These are phyloP conservation scores for Calonectria hongkongensis DNA, from an alignment of 2,329 filamentous ascomycete genomes.

Conservation along the genomic window DNA sequence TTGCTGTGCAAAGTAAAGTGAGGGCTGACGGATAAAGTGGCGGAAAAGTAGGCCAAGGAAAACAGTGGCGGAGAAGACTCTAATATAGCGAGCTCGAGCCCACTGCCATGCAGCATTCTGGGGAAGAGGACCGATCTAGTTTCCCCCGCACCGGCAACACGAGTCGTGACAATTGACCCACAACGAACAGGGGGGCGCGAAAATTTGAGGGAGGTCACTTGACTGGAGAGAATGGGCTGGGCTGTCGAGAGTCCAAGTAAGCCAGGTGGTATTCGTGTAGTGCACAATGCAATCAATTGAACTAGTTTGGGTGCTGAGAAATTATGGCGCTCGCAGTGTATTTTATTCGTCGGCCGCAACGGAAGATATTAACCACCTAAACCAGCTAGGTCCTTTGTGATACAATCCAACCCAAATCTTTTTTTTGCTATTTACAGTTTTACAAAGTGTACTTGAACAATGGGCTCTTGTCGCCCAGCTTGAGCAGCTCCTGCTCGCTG, in stretches of 20 bases:
- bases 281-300: neutral
- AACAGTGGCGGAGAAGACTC: conserved; percentile 14
- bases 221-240: conserved; percentile 7
- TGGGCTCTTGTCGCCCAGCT: conserved; percentile 58
- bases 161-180: conserved; percentile 3
- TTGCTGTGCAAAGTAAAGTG: neutral
- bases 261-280: neutral
- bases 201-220: conserved; percentile 11
- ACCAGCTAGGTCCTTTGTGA: conserved; percentile 8
- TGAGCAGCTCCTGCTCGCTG: conserved; percentile 54
- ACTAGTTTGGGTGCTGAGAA: neutral
- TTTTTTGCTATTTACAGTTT: neutral
- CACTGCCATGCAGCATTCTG: neutral
- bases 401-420: neutral
- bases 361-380: neutral
- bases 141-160: conserved; percentile 13
- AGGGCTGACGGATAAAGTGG: conserved; percentile 32
- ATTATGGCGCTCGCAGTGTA: neutral
- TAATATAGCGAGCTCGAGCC: conserved; percentile 11
- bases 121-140: neutral
- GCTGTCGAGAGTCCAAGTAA: conserved; percentile 8
- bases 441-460: conserved; percentile 56
- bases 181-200: neutral
- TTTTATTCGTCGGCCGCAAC: neutral
- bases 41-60: conserved; percentile 31